Conservation (phyloP, 1,284 basidiomycete species). For the Tilletia walkeri region DNA sequence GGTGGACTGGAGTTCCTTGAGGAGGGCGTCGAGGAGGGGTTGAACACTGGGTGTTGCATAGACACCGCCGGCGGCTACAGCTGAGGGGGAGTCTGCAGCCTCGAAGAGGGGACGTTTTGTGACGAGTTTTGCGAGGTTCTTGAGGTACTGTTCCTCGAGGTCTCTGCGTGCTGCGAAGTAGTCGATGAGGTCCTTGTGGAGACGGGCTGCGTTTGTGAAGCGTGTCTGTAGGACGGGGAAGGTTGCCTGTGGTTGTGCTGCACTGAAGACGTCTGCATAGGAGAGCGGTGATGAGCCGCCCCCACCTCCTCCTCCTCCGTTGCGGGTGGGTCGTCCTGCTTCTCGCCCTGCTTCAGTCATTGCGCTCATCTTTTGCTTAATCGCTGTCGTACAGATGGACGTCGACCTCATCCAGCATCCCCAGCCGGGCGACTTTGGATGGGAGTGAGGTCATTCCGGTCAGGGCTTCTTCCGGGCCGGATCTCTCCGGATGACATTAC, state of each 20-base stretch:
- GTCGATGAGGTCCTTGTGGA: conserved; percentile 47
- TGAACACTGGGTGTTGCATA: conserved; percentile 45
- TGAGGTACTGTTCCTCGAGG: conserved; percentile 60
- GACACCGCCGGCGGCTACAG: background rate
- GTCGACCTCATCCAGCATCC: too few species aligned
- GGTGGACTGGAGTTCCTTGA: conserved; percentile 49
- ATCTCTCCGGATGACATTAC: too few species aligned
- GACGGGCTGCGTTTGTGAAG: background rate
- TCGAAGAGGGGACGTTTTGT: conserved; percentile 53
- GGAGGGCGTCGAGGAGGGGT: conserved; percentile 49
- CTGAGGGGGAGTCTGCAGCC: conserved; percentile 25
- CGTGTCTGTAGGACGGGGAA: background rate
- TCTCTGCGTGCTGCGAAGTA: conserved; percentile 60
- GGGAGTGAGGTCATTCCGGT: too few species aligned
- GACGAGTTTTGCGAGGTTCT: conserved; percentile 58
- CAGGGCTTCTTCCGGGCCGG: too few species aligned
- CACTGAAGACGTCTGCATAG: background rate
- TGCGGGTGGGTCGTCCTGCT: too few species aligned
- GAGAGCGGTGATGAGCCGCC: background rate
- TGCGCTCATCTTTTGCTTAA: too few species aligned
- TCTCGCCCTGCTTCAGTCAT: too few species aligned
- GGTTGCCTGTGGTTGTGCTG: background rate
- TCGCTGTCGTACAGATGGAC: too few species aligned
- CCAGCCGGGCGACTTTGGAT: too few species aligned
- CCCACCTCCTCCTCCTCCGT: too few species aligned